Conservation (phyloP, 805 yeast species). For the Pichia paraexigua region DNA sequence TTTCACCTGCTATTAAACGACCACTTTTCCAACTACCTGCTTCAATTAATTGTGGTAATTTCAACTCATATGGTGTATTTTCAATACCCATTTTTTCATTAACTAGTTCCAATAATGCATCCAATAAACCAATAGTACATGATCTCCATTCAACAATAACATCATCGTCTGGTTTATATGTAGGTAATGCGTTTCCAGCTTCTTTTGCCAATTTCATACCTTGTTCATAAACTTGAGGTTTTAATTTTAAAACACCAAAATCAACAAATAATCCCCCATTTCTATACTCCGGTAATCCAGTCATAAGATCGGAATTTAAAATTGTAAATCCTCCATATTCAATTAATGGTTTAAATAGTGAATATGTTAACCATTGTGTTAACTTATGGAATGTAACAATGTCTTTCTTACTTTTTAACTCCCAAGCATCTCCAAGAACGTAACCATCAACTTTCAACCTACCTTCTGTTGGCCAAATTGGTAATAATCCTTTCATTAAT, state of each 20-base stretch:
- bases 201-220: constrained; percentile 33
- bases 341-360: constrained; percentile 45
- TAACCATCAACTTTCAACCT: constrained; percentile 43
- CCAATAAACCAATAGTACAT: constrained; percentile 48
- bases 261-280: constrained; percentile 61
- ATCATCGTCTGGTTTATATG: constrained; percentile 47
- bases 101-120: constrained; percentile 42
- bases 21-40: constrained; percentile 69
- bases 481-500: constrained; percentile 45
- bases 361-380: constrained; percentile 62
- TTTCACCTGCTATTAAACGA: constrained; percentile 45
- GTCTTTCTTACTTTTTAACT: constrained; percentile 31
- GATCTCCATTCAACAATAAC: constrained; percentile 65
- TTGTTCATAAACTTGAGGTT: constrained; percentile 30
- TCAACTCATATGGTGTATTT: constrained; percentile 27
- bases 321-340: constrained; percentile 36
- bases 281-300: constrained; percentile 55
- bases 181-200: constrained; percentile 34
- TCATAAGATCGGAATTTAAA: constrained; percentile 34
- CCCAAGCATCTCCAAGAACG: constrained; percentile 60
- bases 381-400: constrained; percentile 58
- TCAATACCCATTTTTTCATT: constrained; percentile 35
- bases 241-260: constrained; percentile 41
- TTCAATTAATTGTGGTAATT: constrained; percentile 52
- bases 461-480: constrained; percentile 56